Evolutionary conservation across 176 grass and related monocot genomes (phyloP), one percentile per base, ranked within the genome.

Genomic region (Aegilops bicornis): DNA sequence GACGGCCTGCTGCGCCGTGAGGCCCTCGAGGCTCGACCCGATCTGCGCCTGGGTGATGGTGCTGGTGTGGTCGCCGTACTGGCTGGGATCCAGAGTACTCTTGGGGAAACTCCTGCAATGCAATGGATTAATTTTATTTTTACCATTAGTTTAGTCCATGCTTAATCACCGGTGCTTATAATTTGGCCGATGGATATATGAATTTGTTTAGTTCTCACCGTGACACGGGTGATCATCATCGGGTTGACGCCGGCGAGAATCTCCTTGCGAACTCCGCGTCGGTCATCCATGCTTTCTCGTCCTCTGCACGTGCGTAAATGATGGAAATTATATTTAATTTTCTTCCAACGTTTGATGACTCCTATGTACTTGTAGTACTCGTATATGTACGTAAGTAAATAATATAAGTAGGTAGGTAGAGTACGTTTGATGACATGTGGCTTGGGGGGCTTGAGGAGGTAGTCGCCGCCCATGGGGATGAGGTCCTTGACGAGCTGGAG

Each of bases 251-350:
- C 70, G n/a, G 70, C 70, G 13, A 73, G 70, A 14, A 73, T 73
- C n/a, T 73, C 70, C 70, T 73, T 12, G 70, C 70, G 6, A 73
- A 73, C 39, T 73, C 70, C 2, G 14, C 39, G 6, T 73, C 70
- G 39, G 70, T 73, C 70, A 73, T 73, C 70, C 70, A 73, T 45
- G 70, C 70, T 47, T 47, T 73, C 12, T 73, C 70, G 39, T 73
- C n/a, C n/a, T 24, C 37, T 72, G 69, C 22, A 40, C 9, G 16
- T 36, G 19, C 3, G 69, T 10, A 23, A 72, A 39, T 13, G n/a
- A 11, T 48, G 1, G 1, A 14, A 48, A 16, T 48, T 48, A 48
- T 42, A 42, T 42, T 42, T 48, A 48, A 5, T 4, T 15, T 15
- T 48, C 3, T 48, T 48, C 47, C 13, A 5, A 48, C 47, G 47